These are phyloP conservation scores for Pyricularia pennisetigena DNA, from an alignment of 2,329 filamentous ascomycete species.

Conservation along the genomic window DNA sequence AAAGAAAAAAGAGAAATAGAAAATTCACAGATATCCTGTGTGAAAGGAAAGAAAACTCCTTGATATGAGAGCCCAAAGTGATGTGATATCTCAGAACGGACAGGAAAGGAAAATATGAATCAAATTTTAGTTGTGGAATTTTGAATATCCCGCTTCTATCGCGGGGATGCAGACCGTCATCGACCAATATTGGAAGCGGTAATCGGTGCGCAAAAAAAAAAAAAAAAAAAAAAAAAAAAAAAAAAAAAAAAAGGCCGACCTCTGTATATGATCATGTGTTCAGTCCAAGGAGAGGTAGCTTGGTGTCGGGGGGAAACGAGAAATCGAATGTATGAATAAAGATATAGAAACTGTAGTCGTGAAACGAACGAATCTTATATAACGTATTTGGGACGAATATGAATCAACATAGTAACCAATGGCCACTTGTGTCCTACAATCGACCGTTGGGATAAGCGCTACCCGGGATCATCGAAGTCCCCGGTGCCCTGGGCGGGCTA, in stretches of 20 bases:
- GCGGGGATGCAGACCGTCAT: background rate
- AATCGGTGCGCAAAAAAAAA: background rate
- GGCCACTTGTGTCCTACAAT: background rate
- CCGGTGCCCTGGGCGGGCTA: conserved; percentile 14
- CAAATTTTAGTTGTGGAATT: background rate
- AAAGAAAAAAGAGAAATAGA: background rate
- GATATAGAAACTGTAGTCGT: background rate
- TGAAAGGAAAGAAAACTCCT: background rate
- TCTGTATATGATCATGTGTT: background rate
- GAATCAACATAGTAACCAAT: background rate
- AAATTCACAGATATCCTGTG: background rate
- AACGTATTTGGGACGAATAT: background rate
- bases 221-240: background rate
- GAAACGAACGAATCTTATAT: background rate
- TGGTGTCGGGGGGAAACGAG: background rate
- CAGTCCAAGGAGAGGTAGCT: background rate
- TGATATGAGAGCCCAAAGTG: background rate
- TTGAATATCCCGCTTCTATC: background rate
- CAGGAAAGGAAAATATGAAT: background rate
- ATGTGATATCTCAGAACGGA: background rate
- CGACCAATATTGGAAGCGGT: background rate
- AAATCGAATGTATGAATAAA: background rate
- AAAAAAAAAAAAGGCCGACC: background rate
- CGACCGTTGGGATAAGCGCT: conserved; percentile 37
- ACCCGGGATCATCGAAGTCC: conserved; percentile 38